phyloP scores from a whole-genome alignment of 1,284 basidiomycete genomes.

The Ceratobasidium sp. region DNA sequence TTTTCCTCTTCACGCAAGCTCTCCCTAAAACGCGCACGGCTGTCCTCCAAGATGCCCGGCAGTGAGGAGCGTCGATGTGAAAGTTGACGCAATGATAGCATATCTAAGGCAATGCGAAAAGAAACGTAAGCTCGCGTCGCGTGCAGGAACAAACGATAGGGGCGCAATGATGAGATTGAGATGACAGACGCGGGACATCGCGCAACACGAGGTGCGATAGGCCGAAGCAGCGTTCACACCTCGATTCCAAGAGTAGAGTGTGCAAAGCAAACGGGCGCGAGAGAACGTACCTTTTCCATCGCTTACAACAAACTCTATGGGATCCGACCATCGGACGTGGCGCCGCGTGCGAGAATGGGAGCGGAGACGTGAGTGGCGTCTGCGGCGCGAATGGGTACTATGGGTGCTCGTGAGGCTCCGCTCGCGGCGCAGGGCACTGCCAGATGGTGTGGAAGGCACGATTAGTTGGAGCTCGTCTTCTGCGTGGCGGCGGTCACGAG shows the following conservation, averaged over 20 bases:
- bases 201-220: slow-evolving; percentile 30
- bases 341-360: slow-evolving; percentile 31
- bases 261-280: slow-evolving; percentile 18
- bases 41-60: slow-evolving; percentile 32
- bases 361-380: slow-evolving; percentile 1
- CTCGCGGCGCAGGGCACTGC: slow-evolving; percentile 4
- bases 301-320: slow-evolving; percentile 31
- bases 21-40: slow-evolving; percentile 18
- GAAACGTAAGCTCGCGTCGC: slow-evolving; percentile 10
- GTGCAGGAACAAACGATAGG: slow-evolving; percentile 28
- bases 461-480: slow-evolving; percentile 30
- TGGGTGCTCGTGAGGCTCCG: slow-evolving; percentile 9
- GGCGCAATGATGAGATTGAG: slow-evolving; percentile 22
- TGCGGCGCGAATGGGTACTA: slow-evolving; percentile 10
- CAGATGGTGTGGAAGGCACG: background rate
- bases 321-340: slow-evolving; percentile 37
- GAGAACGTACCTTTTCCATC: slow-evolving; percentile 38
- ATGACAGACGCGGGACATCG: slow-evolving; percentile 20
- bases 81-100: slow-evolving; percentile 32
- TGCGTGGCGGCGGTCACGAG: slow-evolving; percentile 41
- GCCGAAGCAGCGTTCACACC: slow-evolving; percentile 14
- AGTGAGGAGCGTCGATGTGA: slow-evolving; percentile 35
- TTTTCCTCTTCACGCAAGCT: slow-evolving; percentile 29
- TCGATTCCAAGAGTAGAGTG: slow-evolving; percentile 7
- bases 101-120: slow-evolving; percentile 7